Evolutionary conservation across 2,329 filamentous ascomycete genomes (phyloP), one percentile per base, ranked within the genome.

Genomic region (Botrytis fragariae): DNA sequence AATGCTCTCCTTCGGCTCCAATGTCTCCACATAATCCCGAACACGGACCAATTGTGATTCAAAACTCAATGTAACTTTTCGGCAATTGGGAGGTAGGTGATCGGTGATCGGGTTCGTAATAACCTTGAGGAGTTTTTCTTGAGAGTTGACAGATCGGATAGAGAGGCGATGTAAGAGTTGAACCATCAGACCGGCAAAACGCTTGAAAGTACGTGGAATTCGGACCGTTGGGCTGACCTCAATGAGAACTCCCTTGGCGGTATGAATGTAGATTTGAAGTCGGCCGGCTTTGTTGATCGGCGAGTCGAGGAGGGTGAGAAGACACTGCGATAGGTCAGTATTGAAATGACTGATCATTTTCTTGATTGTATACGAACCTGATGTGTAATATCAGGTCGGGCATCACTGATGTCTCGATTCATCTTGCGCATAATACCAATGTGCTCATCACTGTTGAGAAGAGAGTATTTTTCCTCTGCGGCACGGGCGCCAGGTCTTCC

Each of bases 391-490:
- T 99, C 96, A 62, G 96, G 96, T 78, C 96, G 91, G 74, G 96
- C 96, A 84, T 99, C 96, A 82, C 95, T 98, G 77, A 99, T 98
- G 82, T 99, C 96, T 79, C 96, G 89, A 82, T 97, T 97, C 95
- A 98, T 98, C 87, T 98, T 99, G 81, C 96, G 92, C 94, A 99
- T 97, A 77, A 98, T 93, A 76, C 96, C 96, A 78, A 99, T 99
- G 82, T 99, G 96, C 84, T 99, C 96, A 81, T 99, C 96, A 84
- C 95, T 98, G 87, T 99, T 99, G 80, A 99, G 90, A 70, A 99
- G 87, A 75, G 95, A 97, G 84, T 97, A 99, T 84, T 98, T 98
- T 82, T 98, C 95, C 80, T 98, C 95, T 69, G 79, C 77, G 74
- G 70, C 18, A 63, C 89, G 88, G 73, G 87, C 85, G 45, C 90